Evolutionary conservation across 805 yeast genomes (phyloP), one percentile per base, ranked within the genome.

Genomic region (Suhomyces prunicola): DNA sequence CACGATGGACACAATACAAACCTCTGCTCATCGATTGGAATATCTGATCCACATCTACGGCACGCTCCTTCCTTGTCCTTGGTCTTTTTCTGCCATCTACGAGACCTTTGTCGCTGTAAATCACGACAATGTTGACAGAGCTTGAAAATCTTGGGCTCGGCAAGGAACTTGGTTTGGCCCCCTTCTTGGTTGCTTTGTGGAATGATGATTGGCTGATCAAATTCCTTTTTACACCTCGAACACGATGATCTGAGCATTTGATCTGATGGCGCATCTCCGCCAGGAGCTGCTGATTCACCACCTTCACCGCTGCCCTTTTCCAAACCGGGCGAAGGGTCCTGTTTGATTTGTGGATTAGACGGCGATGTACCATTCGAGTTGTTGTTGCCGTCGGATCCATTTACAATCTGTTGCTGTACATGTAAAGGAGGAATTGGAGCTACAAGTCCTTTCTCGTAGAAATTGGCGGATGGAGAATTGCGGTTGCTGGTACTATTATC

Each of bases 91-190:
- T 84, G 88, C 89, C 89, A 85, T 56, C 87, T 71, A 54, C 85
- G 70, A 5, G 85, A 78, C 55, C 89, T 67, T 62, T 82, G 83
- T 48, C 89, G 67, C 63, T 85, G 90, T 47, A 83, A 66, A 48
- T 80, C 84, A 36, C 89, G 76, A 62, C 90, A 85, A 61, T 83
- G 88, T 29, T 78, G 78, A 62, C 90, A 85, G 50, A 84, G 68
- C 62, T 82, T 83, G 68, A 65, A 85, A 13, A 70, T 66, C 60
- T 78, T 80, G 29, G 66, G 78, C 59, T 62, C 74, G 48, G 66
- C 72, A 59, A 50, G 71, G 63, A 56, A 71, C 63, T 68, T 67
- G 50, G 59, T 52, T 26, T 58, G 61, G 15, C 62, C 62, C 10
- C 59, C 57, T 27, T 55, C 59, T 13, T 48, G 46, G 35, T 47